Percentiles rank a stretch among this genome's conserved stretches.
Evolutionary conservation across 257 asterid genomes (phyloP).

Genomic region (Euphrasia confusa): DNA sequence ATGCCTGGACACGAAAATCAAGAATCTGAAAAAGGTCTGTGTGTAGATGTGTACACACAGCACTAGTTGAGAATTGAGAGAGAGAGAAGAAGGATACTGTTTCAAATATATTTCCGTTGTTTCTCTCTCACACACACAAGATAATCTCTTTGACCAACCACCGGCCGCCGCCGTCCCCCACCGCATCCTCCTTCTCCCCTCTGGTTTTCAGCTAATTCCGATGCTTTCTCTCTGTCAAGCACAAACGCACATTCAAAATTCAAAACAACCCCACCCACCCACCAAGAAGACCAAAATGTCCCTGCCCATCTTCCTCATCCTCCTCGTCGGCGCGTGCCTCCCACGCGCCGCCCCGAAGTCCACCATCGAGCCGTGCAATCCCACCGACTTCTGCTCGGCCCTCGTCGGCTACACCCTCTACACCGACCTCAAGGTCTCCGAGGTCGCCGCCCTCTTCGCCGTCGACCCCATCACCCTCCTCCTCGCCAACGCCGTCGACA

Average conservation of each 20-base stretch:
- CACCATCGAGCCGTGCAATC: slow-evolving; percentile 92
- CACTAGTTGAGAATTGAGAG: no score
- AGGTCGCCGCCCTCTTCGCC: slow-evolving; percentile 78
- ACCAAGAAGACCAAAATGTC: slow-evolving; percentile 10
- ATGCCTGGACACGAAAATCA: slow-evolving; percentile 28
- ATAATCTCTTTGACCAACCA: neutral
- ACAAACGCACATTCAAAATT: neutral
- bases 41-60: no score
- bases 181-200: neutral
- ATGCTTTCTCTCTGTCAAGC: neutral
- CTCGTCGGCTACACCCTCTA: slow-evolving; percentile 82
- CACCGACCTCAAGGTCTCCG: slow-evolving; percentile 93
- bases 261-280: neutral
- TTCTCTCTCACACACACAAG: neutral
- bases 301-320: slow-evolving; percentile 1
- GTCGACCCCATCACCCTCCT: slow-evolving; percentile 84
- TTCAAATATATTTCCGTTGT: neutral
- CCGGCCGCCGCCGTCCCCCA: neutral
- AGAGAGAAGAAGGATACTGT: neutral
- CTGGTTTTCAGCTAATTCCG: neutral
- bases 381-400: slow-evolving; percentile 69
- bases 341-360: slow-evolving; percentile 55
- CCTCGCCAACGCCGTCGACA: slow-evolving; percentile 70
- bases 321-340: slow-evolving; percentile 31
- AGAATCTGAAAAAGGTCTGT: slow-evolving; percentile 21